phyloP scores from a whole-genome alignment of 805 yeast genomes.

The Lachancea sp. region DNA sequence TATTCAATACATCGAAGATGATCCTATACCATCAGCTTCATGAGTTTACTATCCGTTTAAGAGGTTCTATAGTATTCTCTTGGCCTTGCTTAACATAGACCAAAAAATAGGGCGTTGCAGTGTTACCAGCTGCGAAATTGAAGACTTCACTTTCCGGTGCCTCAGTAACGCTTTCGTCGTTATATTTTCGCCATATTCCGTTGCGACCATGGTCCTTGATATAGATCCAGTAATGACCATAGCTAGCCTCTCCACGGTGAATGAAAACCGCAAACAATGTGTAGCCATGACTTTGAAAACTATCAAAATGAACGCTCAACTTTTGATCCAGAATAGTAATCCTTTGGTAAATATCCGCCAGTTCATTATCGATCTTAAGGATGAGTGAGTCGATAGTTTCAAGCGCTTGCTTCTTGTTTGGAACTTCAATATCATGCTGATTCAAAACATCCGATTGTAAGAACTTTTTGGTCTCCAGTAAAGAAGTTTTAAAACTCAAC shows the following conservation, averaged over 20 bases:
- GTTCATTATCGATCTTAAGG: slow-evolving; percentile 40
- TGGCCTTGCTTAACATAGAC: slow-evolving; percentile 71
- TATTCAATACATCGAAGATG: not conserved
- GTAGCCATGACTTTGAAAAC: slow-evolving; percentile 62
- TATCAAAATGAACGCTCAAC: slow-evolving; percentile 55
- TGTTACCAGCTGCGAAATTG: slow-evolving; percentile 59
- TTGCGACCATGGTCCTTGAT: slow-evolving; percentile 66
- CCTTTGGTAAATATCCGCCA: slow-evolving; percentile 37
- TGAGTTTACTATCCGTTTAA: slow-evolving; percentile 39
- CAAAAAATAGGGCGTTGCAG: slow-evolving; percentile 90
- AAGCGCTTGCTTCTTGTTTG: slow-evolving; percentile 15
- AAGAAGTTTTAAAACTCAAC: slow-evolving; percentile 43
- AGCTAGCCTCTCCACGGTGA: slow-evolving; percentile 92
- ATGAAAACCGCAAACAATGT: slow-evolving; percentile 86
- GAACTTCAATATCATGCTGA: slow-evolving; percentile 38
- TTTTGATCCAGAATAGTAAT: slow-evolving; percentile 41
- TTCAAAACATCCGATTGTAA: slow-evolving; percentile 41
- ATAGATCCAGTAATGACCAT: slow-evolving; percentile 96
- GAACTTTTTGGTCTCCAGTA: slow-evolving; percentile 52
- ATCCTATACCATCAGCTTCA: not conserved
- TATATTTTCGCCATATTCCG: slow-evolving; percentile 73
- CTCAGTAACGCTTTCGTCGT: slow-evolving; percentile 90
- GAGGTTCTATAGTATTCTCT: slow-evolving; percentile 53
- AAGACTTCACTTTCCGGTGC: slow-evolving; percentile 60
- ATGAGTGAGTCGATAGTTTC: slow-evolving; percentile 40